Evolutionary conservation across 495 filamentous ascomycete genomes (phyloP), one percentile per base, ranked within the genome.

Genomic region (Astrothelium subdiscretum): DNA sequence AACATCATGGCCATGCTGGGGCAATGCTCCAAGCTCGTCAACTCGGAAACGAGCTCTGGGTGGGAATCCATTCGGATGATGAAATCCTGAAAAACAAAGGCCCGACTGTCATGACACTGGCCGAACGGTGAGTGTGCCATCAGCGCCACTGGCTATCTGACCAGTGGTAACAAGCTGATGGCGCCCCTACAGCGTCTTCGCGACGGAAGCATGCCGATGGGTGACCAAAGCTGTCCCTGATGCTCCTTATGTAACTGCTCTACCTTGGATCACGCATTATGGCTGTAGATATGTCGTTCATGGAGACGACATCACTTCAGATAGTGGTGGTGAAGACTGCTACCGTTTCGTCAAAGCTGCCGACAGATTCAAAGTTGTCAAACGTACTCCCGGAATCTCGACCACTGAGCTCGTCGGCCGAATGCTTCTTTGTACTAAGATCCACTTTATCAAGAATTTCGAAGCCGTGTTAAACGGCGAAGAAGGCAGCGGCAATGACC

Each of bases 361-460:
- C 15, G 86, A 86, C 22, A 83, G 94, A 8, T 97, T 99, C 79
- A 86, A 88, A 69, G 89, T 97, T 15, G 94, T 99, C 22, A 92
- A 92, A 75, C 79, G 94, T n/a, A 97, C 95, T 0, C 92, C 92
- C 0, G 90, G 90, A 32, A 99, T 99, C 65, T 95, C 89, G 3
- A 99, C 94, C 1, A 99, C 94, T 2, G 95, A 99, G 69, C 81
- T 99, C 8, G 94, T 99, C 40, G 94, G 95, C 2, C 84, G 94
- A 60, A 99, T 99, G 95, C 80, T 99, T 66, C 75, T 97, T 57
- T 97, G 90, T 72, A 96, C 91, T 0, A 88, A 83, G 70, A 86
- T 80, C 24, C 92, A 97, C 74, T 94, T 94, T 66, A 88, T 97
- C 64, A 86, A 84, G 67, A 88, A 85, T 20, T 77, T 95, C 20